These are phyloP conservation scores for Monoraphidium neglectum DNA, from an alignment of 139 green algal species.

Conservation along the genomic window DNA sequence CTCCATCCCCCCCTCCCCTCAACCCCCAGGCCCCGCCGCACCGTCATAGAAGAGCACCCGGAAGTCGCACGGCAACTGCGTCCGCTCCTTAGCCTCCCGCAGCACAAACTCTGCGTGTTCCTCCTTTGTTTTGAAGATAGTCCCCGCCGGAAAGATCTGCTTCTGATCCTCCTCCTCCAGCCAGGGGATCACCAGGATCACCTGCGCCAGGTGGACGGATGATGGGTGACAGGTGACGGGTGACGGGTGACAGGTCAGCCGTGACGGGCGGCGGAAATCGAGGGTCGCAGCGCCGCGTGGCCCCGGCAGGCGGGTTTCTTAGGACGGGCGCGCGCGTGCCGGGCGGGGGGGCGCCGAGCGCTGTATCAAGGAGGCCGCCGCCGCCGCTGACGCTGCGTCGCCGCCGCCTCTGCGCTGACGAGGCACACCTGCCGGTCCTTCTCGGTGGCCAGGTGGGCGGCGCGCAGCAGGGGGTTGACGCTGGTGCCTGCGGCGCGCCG, in stretches of 20 bases:
- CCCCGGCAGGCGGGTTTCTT: no score
- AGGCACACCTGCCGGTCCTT: background rate
- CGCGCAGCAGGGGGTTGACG: conserved; percentile 94
- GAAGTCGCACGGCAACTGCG: conserved; percentile 59
- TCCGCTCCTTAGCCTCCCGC: conserved; percentile 62
- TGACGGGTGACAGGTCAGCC: background rate
- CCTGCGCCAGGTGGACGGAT: conserved; percentile 25
- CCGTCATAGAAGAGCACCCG: conserved; percentile 83
- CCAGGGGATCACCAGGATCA: conserved; percentile 89
- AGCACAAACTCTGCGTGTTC: conserved; percentile 71
- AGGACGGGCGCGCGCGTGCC: no score
- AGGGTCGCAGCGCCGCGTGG: no score
- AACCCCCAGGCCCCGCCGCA: conserved; percentile 53
- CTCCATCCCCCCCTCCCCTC: background rate
- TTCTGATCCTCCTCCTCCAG: conserved; percentile 77
- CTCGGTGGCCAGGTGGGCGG: conserved; percentile 81
- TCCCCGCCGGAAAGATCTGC: conserved; percentile 73
- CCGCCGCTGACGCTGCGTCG: background rate
- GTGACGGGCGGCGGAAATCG: background rate
- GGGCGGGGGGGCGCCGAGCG: no score
- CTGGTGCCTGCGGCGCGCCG: conserved; percentile 61
- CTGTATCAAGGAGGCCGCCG: background rate
- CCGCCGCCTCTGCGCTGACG: background rate
- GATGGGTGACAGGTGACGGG: background rate
- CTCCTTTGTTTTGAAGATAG: conserved; percentile 75